Conservation (phyloP, 768 basidiomycete genomes). For the Hydnomerulius pinastri region DNA sequence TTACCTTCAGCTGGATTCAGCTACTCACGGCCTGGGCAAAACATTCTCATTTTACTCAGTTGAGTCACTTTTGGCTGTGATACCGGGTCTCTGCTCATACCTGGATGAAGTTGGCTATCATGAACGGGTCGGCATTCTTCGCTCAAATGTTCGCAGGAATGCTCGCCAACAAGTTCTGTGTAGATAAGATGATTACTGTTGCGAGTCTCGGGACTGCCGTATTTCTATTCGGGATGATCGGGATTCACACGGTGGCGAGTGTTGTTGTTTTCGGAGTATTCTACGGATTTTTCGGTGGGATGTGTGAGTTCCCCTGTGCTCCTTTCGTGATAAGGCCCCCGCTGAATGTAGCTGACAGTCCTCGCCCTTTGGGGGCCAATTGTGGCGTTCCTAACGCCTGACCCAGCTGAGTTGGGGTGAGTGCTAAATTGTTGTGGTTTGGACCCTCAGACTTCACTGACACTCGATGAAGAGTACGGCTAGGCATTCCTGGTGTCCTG, state of each 20-base stretch:
- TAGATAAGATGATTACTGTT: conserved; percentile 43
- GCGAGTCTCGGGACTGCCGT: conserved; percentile 33
- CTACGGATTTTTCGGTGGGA: conserved; percentile 51
- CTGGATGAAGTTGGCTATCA: conserved; percentile 49
- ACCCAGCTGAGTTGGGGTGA: conserved; percentile 54
- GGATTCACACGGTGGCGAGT: conserved; percentile 33
- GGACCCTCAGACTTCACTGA: too few relatives aligned
- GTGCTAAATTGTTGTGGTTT: conserved; percentile 1
- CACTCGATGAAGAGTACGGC: conserved; percentile 27
- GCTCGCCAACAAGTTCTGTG: conserved; percentile 43
- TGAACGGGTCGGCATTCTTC: conserved; percentile 52
- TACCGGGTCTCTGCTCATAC: too few relatives aligned
- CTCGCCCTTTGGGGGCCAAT: conserved; percentile 43
- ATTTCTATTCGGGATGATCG: conserved; percentile 47
- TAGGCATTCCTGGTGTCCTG: conserved; percentile 22
- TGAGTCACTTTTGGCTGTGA: conserved; percentile 2
- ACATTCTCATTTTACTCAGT: conserved; percentile 60
- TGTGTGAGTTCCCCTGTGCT: conserved; percentile 37
- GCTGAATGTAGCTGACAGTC: conserved; percentile 18
- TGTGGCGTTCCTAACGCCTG: conserved; percentile 43
- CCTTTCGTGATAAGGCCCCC: neutral
- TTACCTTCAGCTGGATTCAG: conserved; percentile 56
- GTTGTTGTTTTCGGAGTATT: conserved; percentile 41
- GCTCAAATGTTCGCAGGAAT: conserved; percentile 52
- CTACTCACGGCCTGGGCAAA: conserved; percentile 45